Percentiles rank a stretch among this genome's conserved stretches.
Conservation (phyloP, 495 filamentous ascomycete species). For the Pyrenopolyporus hunteri region DNA sequence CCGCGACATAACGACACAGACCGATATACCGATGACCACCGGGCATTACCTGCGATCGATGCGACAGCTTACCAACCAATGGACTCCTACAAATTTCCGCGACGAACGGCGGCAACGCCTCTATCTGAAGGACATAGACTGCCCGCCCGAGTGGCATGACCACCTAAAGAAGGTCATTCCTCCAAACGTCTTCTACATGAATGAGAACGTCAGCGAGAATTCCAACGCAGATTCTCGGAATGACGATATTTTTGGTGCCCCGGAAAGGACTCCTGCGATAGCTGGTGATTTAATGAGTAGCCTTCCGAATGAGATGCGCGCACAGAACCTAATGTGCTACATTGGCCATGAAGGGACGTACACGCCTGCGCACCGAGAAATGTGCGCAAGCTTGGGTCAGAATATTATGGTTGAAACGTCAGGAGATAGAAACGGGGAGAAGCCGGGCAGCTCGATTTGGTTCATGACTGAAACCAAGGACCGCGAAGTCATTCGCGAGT, state of each 20-base stretch:
- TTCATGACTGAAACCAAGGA: slow-evolving; percentile 97
- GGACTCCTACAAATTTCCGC: slow-evolving; percentile 67
- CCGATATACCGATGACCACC: slow-evolving; percentile 78
- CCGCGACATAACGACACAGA: slow-evolving; percentile 71
- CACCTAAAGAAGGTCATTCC: slow-evolving; percentile 79
- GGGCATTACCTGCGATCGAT: slow-evolving; percentile 88
- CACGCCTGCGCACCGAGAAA: slow-evolving; percentile 93
- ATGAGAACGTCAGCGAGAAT: slow-evolving; percentile 69
- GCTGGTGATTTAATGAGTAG: slow-evolving; percentile 94
- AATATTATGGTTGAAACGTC: slow-evolving; percentile 98
- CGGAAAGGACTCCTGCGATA: slow-evolving; percentile 45
- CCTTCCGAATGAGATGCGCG: slow-evolving; percentile 81
- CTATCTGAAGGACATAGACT: slow-evolving; percentile 96
- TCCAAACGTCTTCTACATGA: slow-evolving; percentile 80
- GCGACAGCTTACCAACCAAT: slow-evolving; percentile 76
- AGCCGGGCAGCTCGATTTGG: slow-evolving; percentile 90
- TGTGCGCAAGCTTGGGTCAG: slow-evolving; percentile 95
- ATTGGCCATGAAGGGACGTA: slow-evolving; percentile 97
- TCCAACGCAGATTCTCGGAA: slow-evolving; percentile 32
- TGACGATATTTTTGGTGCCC: slow-evolving; percentile 57
- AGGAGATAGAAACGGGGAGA: slow-evolving; percentile 70
- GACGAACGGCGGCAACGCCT: slow-evolving; percentile 78
- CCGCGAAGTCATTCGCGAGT: slow-evolving; percentile 83
- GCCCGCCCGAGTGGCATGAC: slow-evolving; percentile 81
- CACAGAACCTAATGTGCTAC: slow-evolving; percentile 98